Evolutionary conservation across 441 rosid genomes (phyloP).

Genomic region (Raphanus hybrid): DNA sequence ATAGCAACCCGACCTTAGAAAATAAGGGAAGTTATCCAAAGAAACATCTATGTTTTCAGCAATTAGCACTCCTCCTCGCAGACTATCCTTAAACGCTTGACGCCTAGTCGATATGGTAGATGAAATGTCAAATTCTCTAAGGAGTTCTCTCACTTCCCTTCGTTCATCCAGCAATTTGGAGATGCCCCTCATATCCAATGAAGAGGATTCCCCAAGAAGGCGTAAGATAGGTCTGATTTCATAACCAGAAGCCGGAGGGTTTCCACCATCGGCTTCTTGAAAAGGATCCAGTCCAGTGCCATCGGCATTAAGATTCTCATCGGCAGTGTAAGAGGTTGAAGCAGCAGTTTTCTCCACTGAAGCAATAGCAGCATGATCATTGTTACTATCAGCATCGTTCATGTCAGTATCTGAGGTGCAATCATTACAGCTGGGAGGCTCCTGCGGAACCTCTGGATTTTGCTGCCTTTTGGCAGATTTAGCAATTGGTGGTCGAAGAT

Average conservation of each 20-base stretch:
- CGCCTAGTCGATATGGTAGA: conserved; percentile 64
- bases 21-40: conserved; percentile 86
- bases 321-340: conserved; percentile 58
- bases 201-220: conserved; percentile 67
- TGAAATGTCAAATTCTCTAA: conserved; percentile 59
- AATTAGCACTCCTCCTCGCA: conserved; percentile 69
- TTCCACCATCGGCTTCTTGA: conserved; percentile 59
- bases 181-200: conserved; percentile 59
- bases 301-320: conserved; percentile 60
- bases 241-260: conserved; percentile 56
- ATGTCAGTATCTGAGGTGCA: conserved; percentile 64
- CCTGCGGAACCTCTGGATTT: conserved; percentile 61
- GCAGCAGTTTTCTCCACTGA: conserved; percentile 59
- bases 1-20: conserved; percentile 63
- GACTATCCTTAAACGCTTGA: conserved; percentile 72
- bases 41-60: conserved; percentile 77
- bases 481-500: conserved; percentile 63
- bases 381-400: conserved; percentile 65
- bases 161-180: conserved; percentile 69
- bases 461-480: conserved; percentile 56
- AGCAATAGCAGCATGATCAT: conserved; percentile 58
- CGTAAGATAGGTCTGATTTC: conserved; percentile 70
- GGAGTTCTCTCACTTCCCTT: conserved; percentile 58
- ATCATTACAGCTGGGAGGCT: conserved; percentile 68
- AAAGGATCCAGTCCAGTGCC: conserved; percentile 58